phyloP scores from a whole-genome alignment of 2,329 filamentous ascomycete genomes.

The Colletotrichum cordylinicola region DNA sequence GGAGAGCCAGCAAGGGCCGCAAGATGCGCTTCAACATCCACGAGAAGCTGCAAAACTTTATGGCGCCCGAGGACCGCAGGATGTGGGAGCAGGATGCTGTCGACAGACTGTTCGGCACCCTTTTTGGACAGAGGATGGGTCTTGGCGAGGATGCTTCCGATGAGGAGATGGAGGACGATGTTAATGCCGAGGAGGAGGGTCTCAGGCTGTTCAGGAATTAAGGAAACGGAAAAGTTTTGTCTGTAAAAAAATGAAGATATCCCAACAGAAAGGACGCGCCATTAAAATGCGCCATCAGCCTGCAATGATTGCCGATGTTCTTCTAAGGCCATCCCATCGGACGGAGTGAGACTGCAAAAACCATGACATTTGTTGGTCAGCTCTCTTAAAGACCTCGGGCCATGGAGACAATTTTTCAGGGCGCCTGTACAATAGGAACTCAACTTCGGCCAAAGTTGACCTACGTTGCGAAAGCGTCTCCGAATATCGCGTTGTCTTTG shows the following conservation, averaged over 20 bases:
- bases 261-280: neutral
- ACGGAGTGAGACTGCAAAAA: neutral
- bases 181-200: slow-evolving; percentile 57
- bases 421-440: neutral
- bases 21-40: slow-evolving; percentile 95
- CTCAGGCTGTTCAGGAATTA: slow-evolving; percentile 58
- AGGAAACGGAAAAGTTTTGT: neutral
- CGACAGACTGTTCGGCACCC: slow-evolving; percentile 76
- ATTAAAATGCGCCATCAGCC: neutral
- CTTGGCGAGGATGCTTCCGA: slow-evolving; percentile 60
- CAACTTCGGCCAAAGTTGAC: neutral
- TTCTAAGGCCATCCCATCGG: neutral
- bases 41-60: slow-evolving; percentile 97
- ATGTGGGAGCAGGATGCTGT: slow-evolving; percentile 82
- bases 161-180: slow-evolving; percentile 54
- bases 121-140: slow-evolving; percentile 74
- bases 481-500: neutral
- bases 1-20: slow-evolving; percentile 91
- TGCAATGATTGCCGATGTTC: neutral
- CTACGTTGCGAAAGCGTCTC: neutral
- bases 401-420: neutral
- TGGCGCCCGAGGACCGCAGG: slow-evolving; percentile 86
- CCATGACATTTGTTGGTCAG: neutral
- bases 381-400: neutral
- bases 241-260: slow-evolving; percentile 10